Evolutionary conservation across 495 filamentous ascomycete species (phyloP).

Genomic region (Lindgomyces ingoldianus): DNA sequence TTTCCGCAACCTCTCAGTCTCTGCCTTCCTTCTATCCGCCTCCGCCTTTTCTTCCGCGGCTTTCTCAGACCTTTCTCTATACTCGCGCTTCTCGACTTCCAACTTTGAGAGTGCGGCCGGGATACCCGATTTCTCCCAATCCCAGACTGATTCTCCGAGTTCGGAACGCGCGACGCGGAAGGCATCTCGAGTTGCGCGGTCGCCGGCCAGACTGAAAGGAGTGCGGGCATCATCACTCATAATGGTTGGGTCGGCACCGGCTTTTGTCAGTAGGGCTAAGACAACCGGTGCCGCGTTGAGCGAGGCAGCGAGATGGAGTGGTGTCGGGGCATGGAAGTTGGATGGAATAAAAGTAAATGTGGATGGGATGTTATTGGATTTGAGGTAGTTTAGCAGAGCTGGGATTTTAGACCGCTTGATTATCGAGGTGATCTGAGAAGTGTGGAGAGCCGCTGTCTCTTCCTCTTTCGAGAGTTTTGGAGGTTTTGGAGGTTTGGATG

Average conservation of each 20-base stretch:
- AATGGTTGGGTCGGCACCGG: conserved; percentile 69
- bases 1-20: conserved; percentile 46
- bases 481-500: conserved; percentile 43
- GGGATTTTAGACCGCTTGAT: conserved; percentile 89
- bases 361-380: conserved; percentile 65
- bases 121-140: conserved; percentile 75
- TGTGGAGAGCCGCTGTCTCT: conserved; percentile 75
- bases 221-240: conserved; percentile 68
- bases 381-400: conserved; percentile 80
- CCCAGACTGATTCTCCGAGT: conserved; percentile 73
- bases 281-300: conserved; percentile 74
- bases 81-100: conserved; percentile 66
- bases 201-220: conserved; percentile 83
- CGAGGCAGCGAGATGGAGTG: conserved; percentile 82
- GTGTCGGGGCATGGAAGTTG: conserved; percentile 82
- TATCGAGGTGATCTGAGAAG: conserved; percentile 80
- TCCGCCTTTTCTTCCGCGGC: conserved; percentile 56
- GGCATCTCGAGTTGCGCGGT: conserved; percentile 82
- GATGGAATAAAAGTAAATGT: conserved; percentile 76
- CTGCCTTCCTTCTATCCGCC: conserved; percentile 54
- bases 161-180: conserved; percentile 85
- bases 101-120: conserved; percentile 66
- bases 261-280: conserved; percentile 73
- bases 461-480: conserved; percentile 69
- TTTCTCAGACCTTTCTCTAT: conserved; percentile 58